These are phyloP conservation scores for Pluteus cervinus DNA, from an alignment of 768 basidiomycete genomes.

Conservation along the genomic window DNA sequence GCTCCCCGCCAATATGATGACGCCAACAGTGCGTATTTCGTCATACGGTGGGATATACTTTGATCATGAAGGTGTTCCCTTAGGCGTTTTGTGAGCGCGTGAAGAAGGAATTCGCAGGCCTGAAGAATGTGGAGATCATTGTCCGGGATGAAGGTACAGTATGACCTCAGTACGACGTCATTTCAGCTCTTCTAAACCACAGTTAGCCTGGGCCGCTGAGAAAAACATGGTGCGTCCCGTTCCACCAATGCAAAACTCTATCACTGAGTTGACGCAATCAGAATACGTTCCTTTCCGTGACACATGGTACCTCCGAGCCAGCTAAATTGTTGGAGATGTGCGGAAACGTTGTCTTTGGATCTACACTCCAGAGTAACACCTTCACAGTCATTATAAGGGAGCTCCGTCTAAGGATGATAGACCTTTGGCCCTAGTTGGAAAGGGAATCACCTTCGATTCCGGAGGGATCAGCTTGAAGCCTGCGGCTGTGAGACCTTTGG, in stretches of 20 bases:
- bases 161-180: too few relatives aligned
- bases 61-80: neutral
- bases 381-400: constrained; percentile 85
- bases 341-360: constrained; percentile 9
- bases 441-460: constrained; percentile 87
- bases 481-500: constrained; percentile 33
- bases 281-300: constrained; percentile 84
- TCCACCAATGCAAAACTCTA: neutral
- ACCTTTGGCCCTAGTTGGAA: constrained; percentile 77
- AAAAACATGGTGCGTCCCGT: constrained; percentile 67
- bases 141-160: constrained; percentile 65
- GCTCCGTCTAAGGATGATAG: constrained; percentile 44
- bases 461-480: constrained; percentile 88
- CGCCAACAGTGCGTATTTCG: constrained; percentile 55
- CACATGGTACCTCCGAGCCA: constrained; percentile 76
- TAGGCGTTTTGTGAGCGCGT: constrained; percentile 70
- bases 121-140: constrained; percentile 63
- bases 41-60: neutral
- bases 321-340: constrained; percentile 86
- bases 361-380: neutral
- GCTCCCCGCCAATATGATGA: constrained; percentile 80
- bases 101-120: constrained; percentile 54
- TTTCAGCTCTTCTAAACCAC: constrained; percentile 7
- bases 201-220: constrained; percentile 69
- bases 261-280: constrained; percentile 15